Conservation (phyloP, 2,329 filamentous ascomycete species). For the Curvularia spicifera region DNA sequence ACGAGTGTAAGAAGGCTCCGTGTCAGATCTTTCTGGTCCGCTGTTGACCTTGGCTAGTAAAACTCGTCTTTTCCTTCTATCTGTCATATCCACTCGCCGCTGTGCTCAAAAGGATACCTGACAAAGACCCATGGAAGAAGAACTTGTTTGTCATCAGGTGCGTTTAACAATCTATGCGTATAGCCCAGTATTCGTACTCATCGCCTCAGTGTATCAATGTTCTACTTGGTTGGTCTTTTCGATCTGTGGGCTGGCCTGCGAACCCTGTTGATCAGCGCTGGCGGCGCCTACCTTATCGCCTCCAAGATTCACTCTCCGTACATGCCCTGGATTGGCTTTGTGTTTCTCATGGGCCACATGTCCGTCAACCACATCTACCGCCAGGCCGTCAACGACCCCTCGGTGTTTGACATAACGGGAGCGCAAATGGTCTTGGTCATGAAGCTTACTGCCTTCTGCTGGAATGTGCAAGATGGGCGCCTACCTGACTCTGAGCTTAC, state of each 20-base stretch:
- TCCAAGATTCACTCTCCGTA: constrained; percentile 83
- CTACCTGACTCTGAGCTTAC: constrained; percentile 80
- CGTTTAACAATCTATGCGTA: neutral
- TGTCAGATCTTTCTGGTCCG: neutral
- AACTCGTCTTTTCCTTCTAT: constrained; percentile 88
- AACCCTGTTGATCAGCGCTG: constrained; percentile 80
- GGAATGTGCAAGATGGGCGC: constrained; percentile 94
- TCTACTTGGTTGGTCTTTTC: constrained; percentile 93
- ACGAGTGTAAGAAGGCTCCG: constrained; percentile 62
- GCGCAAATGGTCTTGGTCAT: constrained; percentile 99
- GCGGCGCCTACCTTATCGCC: constrained; percentile 81
- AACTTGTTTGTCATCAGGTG: constrained; percentile 86
- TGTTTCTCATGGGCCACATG: constrained; percentile 95
- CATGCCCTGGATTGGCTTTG: constrained; percentile 97
- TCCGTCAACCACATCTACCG: constrained; percentile 86
- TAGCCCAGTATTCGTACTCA: constrained; percentile 11
- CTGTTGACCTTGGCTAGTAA: constrained; percentile 67
- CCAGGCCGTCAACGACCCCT: constrained; percentile 71
- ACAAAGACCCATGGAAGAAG: constrained; percentile 81
- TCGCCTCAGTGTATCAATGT: constrained; percentile 70
- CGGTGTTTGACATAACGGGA: constrained; percentile 80
- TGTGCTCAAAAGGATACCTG: constrained; percentile 86
- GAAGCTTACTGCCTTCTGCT: constrained; percentile 96
- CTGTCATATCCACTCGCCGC: constrained; percentile 91
- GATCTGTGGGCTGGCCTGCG: constrained; percentile 85